phyloP scores from a whole-genome alignment of 306 rosid species.

The Vachellia pachyceras region DNA sequence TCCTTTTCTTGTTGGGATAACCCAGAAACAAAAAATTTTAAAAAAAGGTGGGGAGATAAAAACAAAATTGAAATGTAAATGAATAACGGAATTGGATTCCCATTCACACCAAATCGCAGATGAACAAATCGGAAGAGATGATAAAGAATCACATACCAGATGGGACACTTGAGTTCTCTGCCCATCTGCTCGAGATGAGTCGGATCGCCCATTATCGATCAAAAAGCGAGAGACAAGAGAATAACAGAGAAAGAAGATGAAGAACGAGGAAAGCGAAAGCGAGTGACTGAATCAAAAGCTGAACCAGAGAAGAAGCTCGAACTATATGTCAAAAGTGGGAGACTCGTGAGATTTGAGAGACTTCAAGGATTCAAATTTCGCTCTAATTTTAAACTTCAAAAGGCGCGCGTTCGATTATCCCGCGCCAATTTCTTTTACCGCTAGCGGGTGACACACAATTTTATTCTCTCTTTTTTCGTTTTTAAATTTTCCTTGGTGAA shows the following conservation, averaged over 20 bases:
- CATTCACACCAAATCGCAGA: neutral
- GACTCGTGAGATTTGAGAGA: neutral
- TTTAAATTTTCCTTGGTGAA: no score
- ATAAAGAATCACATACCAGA: slow-evolving; percentile 60
- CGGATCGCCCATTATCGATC: slow-evolving; percentile 50
- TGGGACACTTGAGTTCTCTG: slow-evolving; percentile 88
- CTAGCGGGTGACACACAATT: slow-evolving; percentile 30
- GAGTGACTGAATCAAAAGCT: slow-evolving; percentile 1
- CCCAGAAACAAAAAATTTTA: neutral
- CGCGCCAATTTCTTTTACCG: slow-evolving; percentile 36
- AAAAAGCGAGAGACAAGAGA: neutral
- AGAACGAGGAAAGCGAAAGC: neutral
- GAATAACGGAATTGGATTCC: neutral
- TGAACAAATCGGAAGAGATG: neutral
- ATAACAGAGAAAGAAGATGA: neutral
- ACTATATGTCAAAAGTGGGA: neutral
- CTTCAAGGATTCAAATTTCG: neutral
- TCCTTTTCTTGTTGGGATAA: neutral
- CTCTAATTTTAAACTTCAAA: slow-evolving; percentile 6
- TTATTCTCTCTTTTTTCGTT: no score
- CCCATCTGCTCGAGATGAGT: slow-evolving; percentile 81
- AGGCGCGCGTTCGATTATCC: slow-evolving; percentile 29
- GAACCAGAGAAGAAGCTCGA: neutral
- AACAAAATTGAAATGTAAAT: neutral
- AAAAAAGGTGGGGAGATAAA: neutral